Evolutionary conservation across 2,329 filamentous ascomycete species (phyloP).

Genomic region (Ceratocystis eucalypticola): DNA sequence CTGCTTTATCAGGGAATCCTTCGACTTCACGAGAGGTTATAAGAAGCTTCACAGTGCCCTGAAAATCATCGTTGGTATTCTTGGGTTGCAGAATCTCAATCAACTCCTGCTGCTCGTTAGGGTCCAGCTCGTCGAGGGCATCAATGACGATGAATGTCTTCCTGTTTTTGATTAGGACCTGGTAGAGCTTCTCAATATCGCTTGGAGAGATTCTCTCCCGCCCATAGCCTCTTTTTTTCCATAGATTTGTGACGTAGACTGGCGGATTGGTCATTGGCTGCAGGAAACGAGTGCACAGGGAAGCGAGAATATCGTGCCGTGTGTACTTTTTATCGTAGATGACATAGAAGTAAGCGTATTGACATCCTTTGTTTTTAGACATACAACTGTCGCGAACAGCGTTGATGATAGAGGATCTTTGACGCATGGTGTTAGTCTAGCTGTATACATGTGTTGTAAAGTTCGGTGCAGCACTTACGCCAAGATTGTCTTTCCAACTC

Average conservation of each 20-base stretch:
- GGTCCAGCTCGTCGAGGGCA: not conserved
- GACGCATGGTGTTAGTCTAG: not conserved
- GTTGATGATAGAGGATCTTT: not conserved
- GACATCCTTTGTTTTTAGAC: not conserved
- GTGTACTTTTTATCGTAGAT: not conserved
- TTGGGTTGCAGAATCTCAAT: not conserved
- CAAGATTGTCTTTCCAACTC: not conserved
- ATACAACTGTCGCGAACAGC: not conserved
- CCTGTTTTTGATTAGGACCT: not conserved
- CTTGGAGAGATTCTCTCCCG: not conserved
- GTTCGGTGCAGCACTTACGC: not conserved
- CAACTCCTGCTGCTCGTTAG: not conserved
- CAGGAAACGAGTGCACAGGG: not conserved
- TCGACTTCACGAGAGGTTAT: not conserved
- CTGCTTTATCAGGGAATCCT: not conserved
- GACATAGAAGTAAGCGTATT: not conserved
- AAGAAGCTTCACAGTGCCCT: not conserved
- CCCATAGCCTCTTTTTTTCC: not conserved
- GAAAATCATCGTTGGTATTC: not conserved
- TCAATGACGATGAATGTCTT: not conserved
- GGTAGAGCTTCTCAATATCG: not conserved
- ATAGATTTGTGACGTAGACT: not conserved
- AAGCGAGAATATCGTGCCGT: not conserved
- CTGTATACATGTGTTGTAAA: not conserved
- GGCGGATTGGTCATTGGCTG: not conserved